Base-by-base conservation (phyloP, 1,284 basidiomycete genomes). In the Exobasidium cylindrosporum region DNA sequence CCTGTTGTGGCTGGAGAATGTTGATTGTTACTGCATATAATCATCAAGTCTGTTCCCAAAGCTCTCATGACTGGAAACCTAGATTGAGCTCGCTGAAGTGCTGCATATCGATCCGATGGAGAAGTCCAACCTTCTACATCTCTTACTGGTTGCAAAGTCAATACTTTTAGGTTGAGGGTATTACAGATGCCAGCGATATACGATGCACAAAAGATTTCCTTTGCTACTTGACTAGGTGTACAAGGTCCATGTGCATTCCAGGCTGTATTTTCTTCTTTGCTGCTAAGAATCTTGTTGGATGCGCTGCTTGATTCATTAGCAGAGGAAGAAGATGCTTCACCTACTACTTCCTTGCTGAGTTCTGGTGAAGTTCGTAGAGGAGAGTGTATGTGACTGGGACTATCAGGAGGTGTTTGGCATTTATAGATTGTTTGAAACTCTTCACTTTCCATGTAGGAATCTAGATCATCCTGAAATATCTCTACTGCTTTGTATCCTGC, bases 111-210 rank as follows among this genome's bases (percentile, higher is more conserved):
- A 23, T 68, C 63, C 17, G 62, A 53, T 1, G 55, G 46, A 13
- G 53, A 46, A 13, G 57, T 55, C 73, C 73, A 78, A 0, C 80
- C 80, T 57, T 81, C 79, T 47, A 81, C 72, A 55, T 78, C 76
- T n/a, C 81, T 64, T 26, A 82, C 54, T 0, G 81, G 81, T 62
- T 82, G 81, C 57, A 80, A 70, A 62, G 78, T 80, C 49, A 68
- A 77, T 60, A 81, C 66, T n/a, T 56, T 31, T 29, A 82, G 58
- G 13, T 68, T 67, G 43, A 74, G 64, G 17, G 61, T 43, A 29
- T 61, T 62, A 58, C 73, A 72, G 7, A 77, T 59, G 0, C 57
- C 32, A 11, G 64, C 69, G 17, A 82, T 62, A n/a, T 69, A 72
- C 0, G 43, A 49, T 4, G 81, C 80, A 5, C 80, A 79, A 4